Evolutionary conservation across 208 protist genomes (phyloP).

Genomic region (Crithidia thermophila): DNA sequence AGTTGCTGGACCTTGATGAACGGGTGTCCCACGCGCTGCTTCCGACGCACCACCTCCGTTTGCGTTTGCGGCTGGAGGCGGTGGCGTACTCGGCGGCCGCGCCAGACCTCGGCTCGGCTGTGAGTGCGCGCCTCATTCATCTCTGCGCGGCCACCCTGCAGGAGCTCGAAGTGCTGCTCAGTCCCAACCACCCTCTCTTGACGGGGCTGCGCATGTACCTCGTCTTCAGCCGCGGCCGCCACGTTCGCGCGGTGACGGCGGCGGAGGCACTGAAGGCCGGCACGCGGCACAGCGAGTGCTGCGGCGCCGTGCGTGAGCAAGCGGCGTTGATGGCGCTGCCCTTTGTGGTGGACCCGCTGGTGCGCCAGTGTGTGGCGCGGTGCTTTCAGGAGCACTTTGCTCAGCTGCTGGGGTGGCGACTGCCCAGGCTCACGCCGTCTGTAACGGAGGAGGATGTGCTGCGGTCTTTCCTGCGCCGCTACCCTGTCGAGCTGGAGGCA

Average conservation of each 20-base stretch:
- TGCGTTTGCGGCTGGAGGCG: slow-evolving; percentile 49
- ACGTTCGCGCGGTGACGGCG: slow-evolving; percentile 34
- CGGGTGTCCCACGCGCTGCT: slow-evolving; percentile 33
- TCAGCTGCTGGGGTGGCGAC: slow-evolving; percentile 34
- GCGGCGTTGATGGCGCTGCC: slow-evolving; percentile 48
- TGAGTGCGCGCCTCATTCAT: slow-evolving; percentile 46
- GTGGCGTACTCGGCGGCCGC: slow-evolving; percentile 44
- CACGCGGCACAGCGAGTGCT: slow-evolving; percentile 45
- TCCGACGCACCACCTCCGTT: slow-evolving; percentile 56
- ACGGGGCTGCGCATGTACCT: slow-evolving; percentile 76
- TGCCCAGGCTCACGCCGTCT: slow-evolving; percentile 23
- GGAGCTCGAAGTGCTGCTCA: slow-evolving; percentile 59
- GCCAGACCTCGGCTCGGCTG: slow-evolving; percentile 25
- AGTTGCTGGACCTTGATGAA: slow-evolving; percentile 53
- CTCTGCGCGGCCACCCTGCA: slow-evolving; percentile 52
- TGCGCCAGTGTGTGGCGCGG: slow-evolving; percentile 60
- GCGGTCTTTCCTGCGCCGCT: slow-evolving; percentile 49
- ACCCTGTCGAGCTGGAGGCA: slow-evolving; percentile 55
- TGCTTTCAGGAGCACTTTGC: slow-evolving; percentile 83
- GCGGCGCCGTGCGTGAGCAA: slow-evolving; percentile 68
- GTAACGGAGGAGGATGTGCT: slow-evolving; percentile 35
- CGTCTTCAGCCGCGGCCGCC: slow-evolving; percentile 56
- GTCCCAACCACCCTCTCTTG: slow-evolving; percentile 54
- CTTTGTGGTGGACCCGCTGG: slow-evolving; percentile 54
- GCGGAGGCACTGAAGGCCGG: slow-evolving; percentile 22